Evolutionary conservation across 2,329 filamentous ascomycete species (phyloP), one percentile per base, ranked within the genome.

Genomic region (Pyrenophora graminea): DNA sequence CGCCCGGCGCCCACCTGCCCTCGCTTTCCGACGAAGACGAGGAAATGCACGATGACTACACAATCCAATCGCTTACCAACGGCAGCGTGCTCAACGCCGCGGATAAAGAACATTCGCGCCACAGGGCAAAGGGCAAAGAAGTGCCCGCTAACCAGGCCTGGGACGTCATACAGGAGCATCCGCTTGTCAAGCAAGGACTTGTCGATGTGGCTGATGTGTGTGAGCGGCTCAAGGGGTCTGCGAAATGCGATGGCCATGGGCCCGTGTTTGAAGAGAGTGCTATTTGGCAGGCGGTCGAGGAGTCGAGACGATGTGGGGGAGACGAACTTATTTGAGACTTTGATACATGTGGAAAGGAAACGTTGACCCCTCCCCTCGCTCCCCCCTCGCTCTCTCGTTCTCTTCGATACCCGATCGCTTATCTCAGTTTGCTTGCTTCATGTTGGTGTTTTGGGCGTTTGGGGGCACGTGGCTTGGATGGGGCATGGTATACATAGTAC

Each of bases 101-200:
- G 7, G 64, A 66, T 34, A 67, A 51, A 34, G 58, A 67, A 15
- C 66, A 71, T 37, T 62, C 65, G 7, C 61, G 56, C 30, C 53
- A 49, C n/a, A 58, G 48, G 17, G 45, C 42, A 25, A 60, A 55
- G 43, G 59, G 61, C 51, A 67, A 61, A 46, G 66, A 72, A 37
- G 57, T 71, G 6, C 67, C 69, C 12, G 68, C 70, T 25, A 43
- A 59, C 2, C 63, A 90, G 2, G 88, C 91, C 0, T 97, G 93
- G 93, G 92, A 97, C 65, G 79, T 91, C 46, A 94, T 97, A 53
- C 89, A 95, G 66, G 80, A 79, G 45, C 90, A 96, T 72, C 85
- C 89, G 6, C 75, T 91, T 7, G 95, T 89, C 70, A 84, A 86
- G 70, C 82, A 83, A 39, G 91, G 91, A 0, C 78, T 90, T 17